Evolutionary conservation across 345 rosid species (phyloP).

Genomic region (Reutealis trisperma): DNA sequence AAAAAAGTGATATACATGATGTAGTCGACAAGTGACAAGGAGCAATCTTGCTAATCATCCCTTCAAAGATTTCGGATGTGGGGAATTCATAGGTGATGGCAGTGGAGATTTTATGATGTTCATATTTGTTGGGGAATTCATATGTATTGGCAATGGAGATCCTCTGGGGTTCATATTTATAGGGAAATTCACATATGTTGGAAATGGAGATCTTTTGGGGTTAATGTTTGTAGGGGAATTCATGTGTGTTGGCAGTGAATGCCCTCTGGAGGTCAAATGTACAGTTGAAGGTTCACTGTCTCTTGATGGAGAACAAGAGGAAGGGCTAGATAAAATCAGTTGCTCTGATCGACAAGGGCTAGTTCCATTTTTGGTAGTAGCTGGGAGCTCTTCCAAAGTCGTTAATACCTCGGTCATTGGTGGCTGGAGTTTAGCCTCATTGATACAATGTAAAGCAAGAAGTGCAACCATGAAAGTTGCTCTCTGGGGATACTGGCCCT

Average conservation of each 20-base stretch:
- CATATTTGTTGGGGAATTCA: constrained; percentile 22
- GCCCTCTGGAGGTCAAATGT: constrained; percentile 12
- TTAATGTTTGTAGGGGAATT: no score
- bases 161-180: no score
- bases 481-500: constrained; percentile 58
- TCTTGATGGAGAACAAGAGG: constrained; percentile 13
- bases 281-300: constrained; percentile 15
- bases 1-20: constrained; percentile 8
- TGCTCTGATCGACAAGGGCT: constrained; percentile 14
- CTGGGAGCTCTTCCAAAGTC: constrained; percentile 40
- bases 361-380: constrained; percentile 16
- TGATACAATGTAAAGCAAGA: constrained; percentile 60
- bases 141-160: constrained; percentile 16
- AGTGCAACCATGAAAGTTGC: constrained; percentile 55
- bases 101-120: constrained; percentile 22
- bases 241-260: no score
- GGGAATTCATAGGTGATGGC: constrained; percentile 16
- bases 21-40: background rate
- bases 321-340: constrained; percentile 1
- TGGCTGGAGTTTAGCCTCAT: constrained; percentile 66
- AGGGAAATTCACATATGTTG: no score
- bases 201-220: no score
- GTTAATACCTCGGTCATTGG: constrained; percentile 60
- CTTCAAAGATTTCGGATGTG: background rate
- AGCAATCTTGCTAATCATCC: background rate